phyloP scores from a whole-genome alignment of 2,329 filamentous ascomycete species.

The Exophiala phaeomuriformis region DNA sequence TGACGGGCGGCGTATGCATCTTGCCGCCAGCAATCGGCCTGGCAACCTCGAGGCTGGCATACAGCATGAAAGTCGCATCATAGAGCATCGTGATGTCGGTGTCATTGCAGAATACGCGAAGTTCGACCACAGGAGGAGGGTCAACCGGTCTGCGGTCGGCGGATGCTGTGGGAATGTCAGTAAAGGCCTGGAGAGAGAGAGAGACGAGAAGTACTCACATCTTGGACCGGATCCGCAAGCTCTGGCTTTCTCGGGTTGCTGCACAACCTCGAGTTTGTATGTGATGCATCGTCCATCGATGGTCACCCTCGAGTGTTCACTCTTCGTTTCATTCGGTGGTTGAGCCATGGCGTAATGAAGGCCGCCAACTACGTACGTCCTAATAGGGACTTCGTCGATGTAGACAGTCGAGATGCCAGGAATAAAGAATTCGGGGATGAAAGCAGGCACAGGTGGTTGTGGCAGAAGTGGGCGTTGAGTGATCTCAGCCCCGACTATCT shows the following conservation, averaged over 20 bases:
- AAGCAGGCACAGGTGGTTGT: constrained; percentile 1
- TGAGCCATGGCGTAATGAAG: constrained; percentile 43
- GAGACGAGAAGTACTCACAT: constrained; percentile 51
- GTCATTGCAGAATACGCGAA: constrained; percentile 71
- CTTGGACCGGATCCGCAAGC: constrained; percentile 94
- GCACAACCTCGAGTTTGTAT: constrained; percentile 78
- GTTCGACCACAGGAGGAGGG: constrained; percentile 86
- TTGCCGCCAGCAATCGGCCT: constrained; percentile 76
- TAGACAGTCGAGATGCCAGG: constrained; percentile 16
- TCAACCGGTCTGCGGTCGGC: constrained; percentile 89
- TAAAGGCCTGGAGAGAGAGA: constrained; percentile 7
- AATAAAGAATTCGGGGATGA: constrained; percentile 11
- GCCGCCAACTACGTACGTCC: constrained; percentile 16
- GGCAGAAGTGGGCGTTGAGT: constrained; percentile 10
- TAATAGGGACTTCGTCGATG: constrained; percentile 16
- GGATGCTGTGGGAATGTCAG: constrained; percentile 49
- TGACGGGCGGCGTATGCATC: constrained; percentile 60
- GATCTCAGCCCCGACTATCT: constrained; percentile 8
- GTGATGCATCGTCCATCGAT: constrained; percentile 68
- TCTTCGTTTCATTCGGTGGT: constrained; percentile 49
- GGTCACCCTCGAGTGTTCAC: constrained; percentile 53
- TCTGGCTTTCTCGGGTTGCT: constrained; percentile 88
- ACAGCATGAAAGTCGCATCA: constrained; percentile 97
- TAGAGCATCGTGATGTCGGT: constrained; percentile 80
- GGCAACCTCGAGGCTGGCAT: constrained; percentile 80